These are phyloP conservation scores for Termitomyces sp. DNA, from an alignment of 768 basidiomycete species.

Conservation along the genomic window DNA sequence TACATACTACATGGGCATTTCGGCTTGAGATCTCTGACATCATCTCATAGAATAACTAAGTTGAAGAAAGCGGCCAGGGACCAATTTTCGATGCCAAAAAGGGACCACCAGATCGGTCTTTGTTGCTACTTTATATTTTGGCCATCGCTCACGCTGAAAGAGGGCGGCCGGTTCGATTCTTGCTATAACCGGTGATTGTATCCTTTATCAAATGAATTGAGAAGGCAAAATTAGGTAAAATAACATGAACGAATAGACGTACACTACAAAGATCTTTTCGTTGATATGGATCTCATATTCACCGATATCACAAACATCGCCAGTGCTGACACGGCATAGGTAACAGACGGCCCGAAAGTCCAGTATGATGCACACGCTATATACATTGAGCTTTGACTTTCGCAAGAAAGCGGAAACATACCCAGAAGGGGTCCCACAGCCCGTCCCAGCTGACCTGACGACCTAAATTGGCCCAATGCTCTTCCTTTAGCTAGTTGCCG, in stretches of 20 bases:
- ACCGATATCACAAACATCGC: conserved; percentile 58
- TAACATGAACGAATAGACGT: neutral
- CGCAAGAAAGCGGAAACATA: conserved; percentile 24
- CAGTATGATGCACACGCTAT: conserved; percentile 83
- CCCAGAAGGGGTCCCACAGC: conserved; percentile 91
- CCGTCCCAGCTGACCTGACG: conserved; percentile 90
- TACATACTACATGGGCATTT: no score
- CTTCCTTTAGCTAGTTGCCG: conserved; percentile 77
- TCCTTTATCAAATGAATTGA: neutral
- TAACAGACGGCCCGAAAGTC: conserved; percentile 78
- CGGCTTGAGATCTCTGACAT: no score
- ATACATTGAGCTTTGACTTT: conserved; percentile 16
- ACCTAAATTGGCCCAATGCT: conserved; percentile 82
- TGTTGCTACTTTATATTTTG: neutral
- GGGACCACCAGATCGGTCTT: neutral
- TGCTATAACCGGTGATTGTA: neutral
- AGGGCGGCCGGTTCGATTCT: neutral
- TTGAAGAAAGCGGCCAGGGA: neutral
- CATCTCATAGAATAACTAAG: no score
- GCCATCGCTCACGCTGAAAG: conserved; percentile 3
- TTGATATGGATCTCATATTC: conserved; percentile 48
- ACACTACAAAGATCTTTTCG: conserved; percentile 25
- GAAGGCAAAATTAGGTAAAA: neutral
- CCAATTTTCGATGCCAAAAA: neutral
- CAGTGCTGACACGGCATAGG: conserved; percentile 60